Evolutionary conservation across 495 filamentous ascomycete genomes (phyloP), one percentile per base, ranked within the genome.

Genomic region (Durotheca rogersii): DNA sequence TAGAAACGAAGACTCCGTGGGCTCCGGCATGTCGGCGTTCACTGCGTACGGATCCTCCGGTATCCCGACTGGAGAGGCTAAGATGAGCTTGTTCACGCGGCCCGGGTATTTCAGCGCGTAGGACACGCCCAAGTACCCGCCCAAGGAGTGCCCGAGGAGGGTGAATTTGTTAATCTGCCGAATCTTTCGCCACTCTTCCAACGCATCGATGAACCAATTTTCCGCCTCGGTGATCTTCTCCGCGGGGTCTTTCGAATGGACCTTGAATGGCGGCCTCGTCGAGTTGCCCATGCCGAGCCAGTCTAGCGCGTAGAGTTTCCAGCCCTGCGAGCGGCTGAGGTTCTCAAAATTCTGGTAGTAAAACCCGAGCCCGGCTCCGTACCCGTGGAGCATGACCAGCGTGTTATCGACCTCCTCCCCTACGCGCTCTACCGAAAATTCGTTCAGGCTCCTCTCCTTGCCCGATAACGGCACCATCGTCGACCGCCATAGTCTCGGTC

Each of bases 321-420:
- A 96, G 11, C 90, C 89, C 41, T 76, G 72, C 2, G 81, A 66
- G 7, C 90, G 82, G 45, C 81, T 89, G 30, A 98, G 69, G 4
- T 83, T 82, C 63, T 97, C 93, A 46, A 95, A 97, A 61, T 97
- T 97, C 67, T 90, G 89, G 73, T 97, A 98, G 74, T 95, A 98
- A 65, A 97, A 97, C 3, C 89, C 93, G 2, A 98, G 72, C 0
- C 93, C 93, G 1, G 93, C 93, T 30, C 94, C 94, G 67, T 97
- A 97, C 29, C 93, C 93, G 64, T 98, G 93, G 9, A 98, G 74
- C 85, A 98, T 96, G 15, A 98, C 91, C n/a, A 98, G 74, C 47
- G 91, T 90, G 53, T 83, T 69, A 40, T 91, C 81, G 7, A 86
- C 83, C 21, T 80, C 69, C 52, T 97, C 93, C 17, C 81, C 87